These are phyloP conservation scores for Abrus precatorius DNA, from an alignment of 306 rosid species.

Conservation along the genomic window DNA sequence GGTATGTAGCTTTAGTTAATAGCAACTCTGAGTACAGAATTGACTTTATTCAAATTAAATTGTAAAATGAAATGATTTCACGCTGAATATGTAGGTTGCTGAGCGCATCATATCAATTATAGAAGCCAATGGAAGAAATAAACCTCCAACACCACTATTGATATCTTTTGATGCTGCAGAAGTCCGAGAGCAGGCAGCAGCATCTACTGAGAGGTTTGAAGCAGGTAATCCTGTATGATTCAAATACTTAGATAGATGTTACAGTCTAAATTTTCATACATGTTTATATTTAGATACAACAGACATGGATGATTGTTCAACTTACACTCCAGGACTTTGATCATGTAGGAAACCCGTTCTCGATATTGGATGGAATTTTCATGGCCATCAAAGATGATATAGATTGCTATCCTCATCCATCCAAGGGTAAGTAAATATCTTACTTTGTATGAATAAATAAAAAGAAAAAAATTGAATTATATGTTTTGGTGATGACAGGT, in stretches of 20 bases:
- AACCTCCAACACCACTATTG: conserved; percentile 73
- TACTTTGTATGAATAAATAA: conserved; percentile 20
- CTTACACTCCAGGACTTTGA: conserved; percentile 40
- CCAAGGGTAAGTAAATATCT: conserved; percentile 70
- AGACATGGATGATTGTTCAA: conserved; percentile 7
- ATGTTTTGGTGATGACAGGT: conserved; percentile 62
- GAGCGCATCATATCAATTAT: conserved; percentile 75
- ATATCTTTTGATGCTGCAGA: conserved; percentile 83
- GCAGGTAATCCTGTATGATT: conserved; percentile 70
- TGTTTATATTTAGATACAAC: conserved; percentile 32
- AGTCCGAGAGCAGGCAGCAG: conserved; percentile 84
- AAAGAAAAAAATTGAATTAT: conserved; percentile 25
- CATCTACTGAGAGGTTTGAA: conserved; percentile 87
- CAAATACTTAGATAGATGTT: conserved; percentile 29
- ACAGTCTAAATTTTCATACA: conserved; percentile 17
- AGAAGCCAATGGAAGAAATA: conserved; percentile 64
- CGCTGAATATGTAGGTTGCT: conserved; percentile 65
- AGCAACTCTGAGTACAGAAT: background rate
- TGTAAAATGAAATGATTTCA: conserved; percentile 23
- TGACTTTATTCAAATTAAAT: conserved; percentile 36
- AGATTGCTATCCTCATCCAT: conserved; percentile 83
- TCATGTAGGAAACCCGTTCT: conserved; percentile 76
- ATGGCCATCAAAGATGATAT: conserved; percentile 97
- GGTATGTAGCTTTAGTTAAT: conserved; percentile 61
- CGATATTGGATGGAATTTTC: conserved; percentile 95